Evolutionary conservation across 306 rosid genomes (phyloP), one percentile per base, ranked within the genome.

Genomic region (Medicago truncatula): DNA sequence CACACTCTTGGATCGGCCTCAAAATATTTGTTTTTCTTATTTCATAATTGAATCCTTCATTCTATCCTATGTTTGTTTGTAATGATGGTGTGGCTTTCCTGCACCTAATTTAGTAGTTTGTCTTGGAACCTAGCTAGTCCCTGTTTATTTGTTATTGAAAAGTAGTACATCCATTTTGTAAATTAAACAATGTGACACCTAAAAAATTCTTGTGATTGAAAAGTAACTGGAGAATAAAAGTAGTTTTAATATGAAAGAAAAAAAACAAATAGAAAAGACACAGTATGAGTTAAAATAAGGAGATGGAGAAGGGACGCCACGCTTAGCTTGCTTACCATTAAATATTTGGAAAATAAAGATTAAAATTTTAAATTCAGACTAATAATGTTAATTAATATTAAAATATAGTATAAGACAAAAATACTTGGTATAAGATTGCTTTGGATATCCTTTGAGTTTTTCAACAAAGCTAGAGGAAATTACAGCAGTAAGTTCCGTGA

Each of bases 381-480:
- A 49, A 49, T 14, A 14, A 49, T 49, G 7, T 49, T 49, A 49
- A 13, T 47, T 14, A 47, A 47, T 61, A 28, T 28, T 28, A 28
- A 28, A 28, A 28, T 3, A 28, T 28, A 28, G 31, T 28, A 28
- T 28, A 28, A 28, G 31, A 28, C 4, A 28, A 28, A 28, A 28
- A 28, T 28, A 28, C 31, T 28, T 3, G 4, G 31, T 28, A 28
- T 69, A 7, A 9, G 46, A 68, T 68, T 46, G 3, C 20, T 67
- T 68, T 13, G 46, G 7, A 67, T 46, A 31, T 70, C 74, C 74
- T 31, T 70, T 47, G 47, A 34, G 34, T 50, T 28, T 70, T 17
- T 50, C 49, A 16, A 52, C 8, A 34, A 28, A 28, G 44, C 47
- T 23, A 70, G 17, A 17, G 25, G 17, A 50, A 50, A 52, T 34